Evolutionary conservation across 768 basidiomycete species (phyloP).

Genomic region (Gymnopilus dilepis): DNA sequence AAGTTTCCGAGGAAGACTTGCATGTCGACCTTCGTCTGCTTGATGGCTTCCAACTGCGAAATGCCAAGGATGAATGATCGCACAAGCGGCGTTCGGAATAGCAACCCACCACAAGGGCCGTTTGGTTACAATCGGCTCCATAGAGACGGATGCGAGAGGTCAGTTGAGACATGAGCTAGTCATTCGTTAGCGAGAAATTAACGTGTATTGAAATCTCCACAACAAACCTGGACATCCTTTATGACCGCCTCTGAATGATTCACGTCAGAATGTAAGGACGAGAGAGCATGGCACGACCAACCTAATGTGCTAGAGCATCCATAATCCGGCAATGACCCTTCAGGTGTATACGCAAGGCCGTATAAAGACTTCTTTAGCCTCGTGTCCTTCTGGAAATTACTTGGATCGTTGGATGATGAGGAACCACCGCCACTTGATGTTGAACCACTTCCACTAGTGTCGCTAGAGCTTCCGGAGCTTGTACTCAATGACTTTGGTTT

Average conservation of each 20-base stretch:
- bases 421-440: constrained; percentile 5
- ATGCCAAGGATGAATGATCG: constrained; percentile 2
- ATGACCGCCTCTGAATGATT: constrained; percentile 58
- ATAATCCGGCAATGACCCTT: constrained; percentile 63
- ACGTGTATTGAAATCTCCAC: not conserved
- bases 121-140: constrained; percentile 86
- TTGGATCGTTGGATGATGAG: constrained; percentile 59
- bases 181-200: constrained; percentile 16
- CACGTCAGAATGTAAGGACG: not conserved
- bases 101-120: constrained; percentile 66
- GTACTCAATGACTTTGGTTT: constrained; percentile 23
- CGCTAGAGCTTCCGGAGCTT: not conserved
- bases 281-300: constrained; percentile 21
- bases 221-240: constrained; percentile 67
- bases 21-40: constrained; percentile 86
- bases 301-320: constrained; percentile 63
- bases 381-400: constrained; percentile 69
- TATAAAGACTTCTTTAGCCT: constrained; percentile 77
- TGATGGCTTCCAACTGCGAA: constrained; percentile 80
- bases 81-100: not conserved
- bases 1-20: constrained; percentile 79
- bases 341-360: constrained; percentile 87
- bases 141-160: constrained; percentile 83
- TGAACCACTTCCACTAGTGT: constrained; percentile 16
- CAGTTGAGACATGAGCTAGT: constrained; percentile 81